These are phyloP conservation scores for Lunularia cruciata DNA, from an alignment of 225 moss, liverwort and hornwort genomes.

Conservation along the genomic window DNA sequence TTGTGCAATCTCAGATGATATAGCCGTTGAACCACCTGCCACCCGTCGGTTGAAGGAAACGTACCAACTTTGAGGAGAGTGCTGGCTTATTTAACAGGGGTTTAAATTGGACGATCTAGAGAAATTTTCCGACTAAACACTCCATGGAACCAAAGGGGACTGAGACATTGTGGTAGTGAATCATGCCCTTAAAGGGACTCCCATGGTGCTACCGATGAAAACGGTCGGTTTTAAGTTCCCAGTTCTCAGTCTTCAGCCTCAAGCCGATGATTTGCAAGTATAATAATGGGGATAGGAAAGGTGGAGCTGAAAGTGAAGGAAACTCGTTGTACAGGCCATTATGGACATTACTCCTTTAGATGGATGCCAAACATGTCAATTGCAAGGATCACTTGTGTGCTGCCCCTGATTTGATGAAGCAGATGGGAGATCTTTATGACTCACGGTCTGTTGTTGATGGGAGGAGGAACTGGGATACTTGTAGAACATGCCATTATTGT, in stretches of 20 bases:
- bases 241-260: not conserved
- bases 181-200: not conserved
- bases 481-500: not conserved
- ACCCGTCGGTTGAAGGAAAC: not conserved
- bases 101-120: not conserved
- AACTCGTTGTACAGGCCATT: not conserved
- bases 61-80: not conserved
- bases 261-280: not conserved
- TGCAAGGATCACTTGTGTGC: not conserved
- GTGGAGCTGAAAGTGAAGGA: not conserved
- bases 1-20: not conserved
- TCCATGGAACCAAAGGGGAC: not conserved
- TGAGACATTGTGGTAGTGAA: not conserved
- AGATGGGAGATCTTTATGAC: constrained; percentile 4
- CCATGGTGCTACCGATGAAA: not conserved
- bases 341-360: not conserved
- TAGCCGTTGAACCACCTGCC: not conserved
- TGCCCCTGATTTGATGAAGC: not conserved
- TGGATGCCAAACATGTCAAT: constrained; percentile 1
- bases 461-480: constrained; percentile 1
- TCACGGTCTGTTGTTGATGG: not conserved
- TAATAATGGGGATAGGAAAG: not conserved
- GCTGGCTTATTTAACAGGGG: not conserved
- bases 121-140: not conserved
- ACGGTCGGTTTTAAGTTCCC: not conserved